phyloP scores from a whole-genome alignment of 768 basidiomycete species.

The Collybia sp. region DNA sequence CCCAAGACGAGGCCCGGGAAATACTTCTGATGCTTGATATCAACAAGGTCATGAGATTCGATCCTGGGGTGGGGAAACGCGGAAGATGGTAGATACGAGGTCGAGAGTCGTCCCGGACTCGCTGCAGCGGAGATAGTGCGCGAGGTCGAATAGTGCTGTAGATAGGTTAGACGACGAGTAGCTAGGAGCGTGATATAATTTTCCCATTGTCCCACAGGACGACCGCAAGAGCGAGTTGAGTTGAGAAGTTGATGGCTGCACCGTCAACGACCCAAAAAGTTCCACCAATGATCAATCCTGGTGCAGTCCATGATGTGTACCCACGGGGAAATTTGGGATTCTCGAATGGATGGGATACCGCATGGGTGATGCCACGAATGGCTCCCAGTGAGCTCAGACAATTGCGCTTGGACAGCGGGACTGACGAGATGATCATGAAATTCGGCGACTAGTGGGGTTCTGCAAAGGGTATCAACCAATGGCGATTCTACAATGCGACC shows the following conservation, averaged over 20 bases:
- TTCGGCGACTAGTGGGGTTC: constrained; percentile 19
- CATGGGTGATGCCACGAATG: constrained; percentile 17
- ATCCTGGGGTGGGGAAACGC: constrained; percentile 17
- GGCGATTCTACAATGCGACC: not conserved
- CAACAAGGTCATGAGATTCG: constrained; percentile 20
- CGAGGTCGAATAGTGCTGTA: constrained; percentile 19
- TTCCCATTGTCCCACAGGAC: constrained; percentile 17
- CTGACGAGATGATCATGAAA: constrained; percentile 23
- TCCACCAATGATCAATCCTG: constrained; percentile 21
- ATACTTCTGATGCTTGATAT: constrained; percentile 15
- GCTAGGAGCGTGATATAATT: not conserved
- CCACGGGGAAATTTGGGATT: constrained; percentile 16
- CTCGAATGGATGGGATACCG: constrained; percentile 23
- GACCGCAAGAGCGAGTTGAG: constrained; percentile 15
- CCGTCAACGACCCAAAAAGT: constrained; percentile 22
- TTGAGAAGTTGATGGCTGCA: constrained; percentile 18
- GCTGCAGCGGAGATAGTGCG: constrained; percentile 18
- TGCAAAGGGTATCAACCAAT: constrained; percentile 1
- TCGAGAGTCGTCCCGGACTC: constrained; percentile 12
- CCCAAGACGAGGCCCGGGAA: constrained; percentile 12
- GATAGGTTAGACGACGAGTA: not conserved
- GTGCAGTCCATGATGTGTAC: constrained; percentile 21
- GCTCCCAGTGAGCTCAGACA: constrained; percentile 7
- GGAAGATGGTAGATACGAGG: constrained; percentile 18
- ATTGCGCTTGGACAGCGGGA: constrained; percentile 6